These are phyloP conservation scores for Gomphus bonarii DNA, from an alignment of 1,284 basidiomycete genomes.

Conservation along the genomic window DNA sequence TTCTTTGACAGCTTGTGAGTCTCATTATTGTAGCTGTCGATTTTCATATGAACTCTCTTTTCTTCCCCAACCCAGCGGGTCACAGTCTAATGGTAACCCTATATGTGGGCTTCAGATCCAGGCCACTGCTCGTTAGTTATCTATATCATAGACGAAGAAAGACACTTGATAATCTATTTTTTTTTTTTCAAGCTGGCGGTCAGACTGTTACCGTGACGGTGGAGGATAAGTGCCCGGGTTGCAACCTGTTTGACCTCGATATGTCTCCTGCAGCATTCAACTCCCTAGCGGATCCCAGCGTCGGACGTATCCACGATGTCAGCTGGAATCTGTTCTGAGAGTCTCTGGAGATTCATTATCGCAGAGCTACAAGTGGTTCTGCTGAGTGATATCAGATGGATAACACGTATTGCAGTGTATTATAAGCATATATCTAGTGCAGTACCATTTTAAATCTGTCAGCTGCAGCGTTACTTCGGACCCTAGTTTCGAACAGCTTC, in stretches of 20 bases:
- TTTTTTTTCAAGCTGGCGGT: slow-evolving; percentile 21
- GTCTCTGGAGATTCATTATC: too few relatives aligned
- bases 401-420: too few relatives aligned
- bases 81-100: slow-evolving; percentile 30
- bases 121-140: slow-evolving; percentile 23
- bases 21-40: slow-evolving; percentile 3
- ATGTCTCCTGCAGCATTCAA: slow-evolving; percentile 30
- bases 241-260: slow-evolving; percentile 29
- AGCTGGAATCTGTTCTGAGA: slow-evolving; percentile 11
- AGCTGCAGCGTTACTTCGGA: too few relatives aligned
- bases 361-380: too few relatives aligned
- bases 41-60: background rate
- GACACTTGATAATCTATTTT: background rate
- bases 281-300: slow-evolving; percentile 23
- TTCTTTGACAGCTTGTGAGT: slow-evolving; percentile 31
- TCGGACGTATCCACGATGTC: slow-evolving; percentile 17
- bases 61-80: slow-evolving; percentile 15
- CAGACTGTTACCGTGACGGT: slow-evolving; percentile 28
- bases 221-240: slow-evolving; percentile 33
- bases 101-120: slow-evolving; percentile 31
- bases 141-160: background rate
- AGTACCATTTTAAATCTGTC: too few relatives aligned
- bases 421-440: too few relatives aligned
- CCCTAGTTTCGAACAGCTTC: too few relatives aligned
- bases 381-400: too few relatives aligned